Evolutionary conservation across 257 asterid species (phyloP), one percentile per base, ranked within the genome.

Genomic region (Jasminum sambac): DNA sequence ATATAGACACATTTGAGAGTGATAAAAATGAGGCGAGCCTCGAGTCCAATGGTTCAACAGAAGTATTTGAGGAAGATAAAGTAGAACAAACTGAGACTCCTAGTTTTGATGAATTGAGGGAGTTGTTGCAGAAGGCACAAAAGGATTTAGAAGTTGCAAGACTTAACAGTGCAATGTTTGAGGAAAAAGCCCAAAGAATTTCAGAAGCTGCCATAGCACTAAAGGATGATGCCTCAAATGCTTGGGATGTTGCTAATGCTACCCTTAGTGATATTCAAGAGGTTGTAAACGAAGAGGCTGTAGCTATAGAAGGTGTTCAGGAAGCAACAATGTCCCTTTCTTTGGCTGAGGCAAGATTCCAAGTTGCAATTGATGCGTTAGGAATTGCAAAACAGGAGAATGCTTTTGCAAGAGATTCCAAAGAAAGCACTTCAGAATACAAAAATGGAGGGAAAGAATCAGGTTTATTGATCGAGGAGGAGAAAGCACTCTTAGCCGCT

Each of bases 201-300:
- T 86, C 99, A 26, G 99, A 95, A 87, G 73, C 88, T 76, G 95
- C 99, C 67, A 95, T 95, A 75, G 87, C 96, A 39, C 78, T 89
- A 80, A 91, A 87, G 80, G 99, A 95, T 77, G 92, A 89, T 71
- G 95, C 94, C 63, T 78, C 76, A 44, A 86, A 68, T 72, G 95
- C 98, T 40, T 79, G 86, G 96, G 76, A 70, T 72, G 81, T 86
- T 77, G 91, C 83, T 68, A 81, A 77, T 82, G 73, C 44, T 64
- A 82, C 86, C 72, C 84, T 91, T 68, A 72, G 64, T 60, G 77
- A 72, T 46, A 68, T 88, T 79, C 88, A 91, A 67, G 95, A 84
- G 80, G 72, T 83, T 67, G 75, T 88, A 48, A 75, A 83, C 68
- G 96, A 95, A 84, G 98, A 95, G 85, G 73, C 61, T 40, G 67